Base-by-base conservation (phyloP, 306 rosid species). In the Canavalia gladiata region DNA sequence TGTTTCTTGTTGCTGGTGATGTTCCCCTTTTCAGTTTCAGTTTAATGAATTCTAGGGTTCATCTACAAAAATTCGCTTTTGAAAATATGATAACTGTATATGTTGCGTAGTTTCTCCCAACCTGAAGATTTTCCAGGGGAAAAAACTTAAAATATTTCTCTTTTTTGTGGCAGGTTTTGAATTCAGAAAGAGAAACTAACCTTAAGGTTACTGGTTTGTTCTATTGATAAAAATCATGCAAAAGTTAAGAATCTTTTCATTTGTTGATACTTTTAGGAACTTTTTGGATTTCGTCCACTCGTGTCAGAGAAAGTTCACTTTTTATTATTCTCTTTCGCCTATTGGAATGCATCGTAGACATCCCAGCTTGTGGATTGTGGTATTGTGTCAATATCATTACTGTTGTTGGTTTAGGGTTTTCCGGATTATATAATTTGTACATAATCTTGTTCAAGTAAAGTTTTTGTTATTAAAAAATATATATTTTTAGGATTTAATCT, bases 241-340 rank as follows among this genome's bases (percentile, higher is more conserved):
- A 52, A 83, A 43, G 79, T 66, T 62, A 68, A 47, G 66, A 75
- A 68, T 68, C 57, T 75, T 33, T 43, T n/a, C 31, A 39, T 68
- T 4, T 47, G 6, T 37, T 51, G 42, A 37, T 30, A 56, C 77
- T n/a, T 41, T 51, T 28, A 2, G 1, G 8, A 70, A 77, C 64
- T 35, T 72, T 72, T 51, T 63, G 66, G 83, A 73, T 77, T 57
- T 31, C 65, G 33, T 43, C 65, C 49, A 66, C 71, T 3, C 68
- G 55, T 72, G 76, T 43, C 46, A 63, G 57, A 52, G 33, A 51
- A 84, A 64, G 43, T 37, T n/a, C 2, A 43, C 57, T n/a, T 72
- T 78, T 72, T 7, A 60, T 52, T 57, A 84, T 68, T 45, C 54
- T 31, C 12, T 12, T 47, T n/a, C 0, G 0, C 35, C 68, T 7